phyloP scores from a whole-genome alignment of 495 filamentous ascomycete genomes.

The Poronia punctata region DNA sequence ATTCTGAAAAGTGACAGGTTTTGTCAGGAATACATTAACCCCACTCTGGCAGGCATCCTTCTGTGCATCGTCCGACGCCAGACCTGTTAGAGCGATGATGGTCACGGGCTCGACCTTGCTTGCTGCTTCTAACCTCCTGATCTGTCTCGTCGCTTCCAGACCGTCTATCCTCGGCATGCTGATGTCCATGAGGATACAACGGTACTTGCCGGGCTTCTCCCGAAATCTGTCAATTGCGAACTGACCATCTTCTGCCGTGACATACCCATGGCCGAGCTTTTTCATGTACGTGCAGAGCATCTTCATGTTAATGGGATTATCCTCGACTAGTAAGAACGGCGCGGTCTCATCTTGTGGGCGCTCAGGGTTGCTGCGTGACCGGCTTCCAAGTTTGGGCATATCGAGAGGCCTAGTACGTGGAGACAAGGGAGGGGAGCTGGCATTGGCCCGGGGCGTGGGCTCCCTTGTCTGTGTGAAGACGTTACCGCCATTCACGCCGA shows the following conservation, averaged over 20 bases:
- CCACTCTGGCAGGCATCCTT: conserved; percentile 60
- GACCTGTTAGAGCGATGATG: conserved; percentile 66
- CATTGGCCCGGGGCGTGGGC: background rate
- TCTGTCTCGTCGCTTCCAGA: conserved; percentile 53
- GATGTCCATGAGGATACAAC: conserved; percentile 52
- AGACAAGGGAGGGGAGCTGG: conserved; percentile 1
- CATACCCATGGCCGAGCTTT: conserved; percentile 43
- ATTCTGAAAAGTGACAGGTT: conserved; percentile 50
- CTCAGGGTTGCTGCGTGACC: too few relatives aligned
- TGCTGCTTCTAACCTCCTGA: conserved; percentile 50
- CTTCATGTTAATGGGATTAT: conserved; percentile 38
- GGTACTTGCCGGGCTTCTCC: conserved; percentile 20
- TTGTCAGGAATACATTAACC: conserved; percentile 67
- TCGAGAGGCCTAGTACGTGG: background rate
- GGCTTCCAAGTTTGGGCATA: background rate
- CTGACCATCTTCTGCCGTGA: conserved; percentile 51
- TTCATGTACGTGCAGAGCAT: conserved; percentile 47
- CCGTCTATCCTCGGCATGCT: conserved; percentile 71
- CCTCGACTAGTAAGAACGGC: conserved; percentile 35
- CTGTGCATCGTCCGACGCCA: conserved; percentile 56
- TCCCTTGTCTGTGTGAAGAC: background rate
- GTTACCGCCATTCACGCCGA: background rate
- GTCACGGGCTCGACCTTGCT: conserved; percentile 30
- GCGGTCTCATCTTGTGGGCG: background rate
- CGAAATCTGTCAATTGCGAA: conserved; percentile 49